Conservation (phyloP, 371 early-diverging fungal genomes). For the Mucor ambiguus region DNA sequence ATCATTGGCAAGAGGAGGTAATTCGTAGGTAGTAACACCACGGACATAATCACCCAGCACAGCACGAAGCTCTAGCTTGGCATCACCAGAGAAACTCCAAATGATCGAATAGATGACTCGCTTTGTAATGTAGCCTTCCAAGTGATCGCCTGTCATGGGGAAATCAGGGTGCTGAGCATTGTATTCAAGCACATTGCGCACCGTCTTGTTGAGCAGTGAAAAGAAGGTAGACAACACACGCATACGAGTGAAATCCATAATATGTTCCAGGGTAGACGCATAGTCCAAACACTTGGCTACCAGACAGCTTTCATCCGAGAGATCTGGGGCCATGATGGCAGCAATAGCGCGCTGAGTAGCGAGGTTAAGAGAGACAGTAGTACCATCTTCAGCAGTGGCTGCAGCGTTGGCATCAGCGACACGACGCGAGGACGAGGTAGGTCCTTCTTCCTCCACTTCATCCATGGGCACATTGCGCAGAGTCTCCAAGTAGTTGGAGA, state of each 20-base stretch:
- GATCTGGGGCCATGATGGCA: constrained; percentile 69
- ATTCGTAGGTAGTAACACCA: constrained; percentile 76
- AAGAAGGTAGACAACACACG: constrained; percentile 89
- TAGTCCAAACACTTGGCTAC: constrained; percentile 75
- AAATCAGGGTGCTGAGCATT: constrained; percentile 91
- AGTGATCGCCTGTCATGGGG: constrained; percentile 78
- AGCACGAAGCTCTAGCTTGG: constrained; percentile 75
- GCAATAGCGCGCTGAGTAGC: constrained; percentile 79
- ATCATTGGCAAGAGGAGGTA: constrained; percentile 68
- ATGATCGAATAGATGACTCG: constrained; percentile 83
- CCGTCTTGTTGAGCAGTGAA: constrained; percentile 88
- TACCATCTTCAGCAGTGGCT: constrained; percentile 53
- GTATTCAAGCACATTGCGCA: constrained; percentile 86
- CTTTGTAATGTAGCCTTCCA: constrained; percentile 82
- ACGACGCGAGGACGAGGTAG: constrained; percentile 25
- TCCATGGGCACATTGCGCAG: constrained; percentile 81
- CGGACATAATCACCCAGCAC: constrained; percentile 85
- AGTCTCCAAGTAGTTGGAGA: constrained; percentile 81
- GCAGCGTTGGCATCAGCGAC: constrained; percentile 6
- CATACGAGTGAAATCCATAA: constrained; percentile 96
- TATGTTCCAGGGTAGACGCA: constrained; percentile 80
- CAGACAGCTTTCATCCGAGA: constrained; percentile 73
- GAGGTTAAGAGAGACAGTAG: constrained; percentile 62
- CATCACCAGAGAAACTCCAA: constrained; percentile 97
- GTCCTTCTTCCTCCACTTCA: constrained; percentile 75